Evolutionary conservation across 176 grass and related monocot genomes (phyloP).

Genomic region (Oryza meyeriana): DNA sequence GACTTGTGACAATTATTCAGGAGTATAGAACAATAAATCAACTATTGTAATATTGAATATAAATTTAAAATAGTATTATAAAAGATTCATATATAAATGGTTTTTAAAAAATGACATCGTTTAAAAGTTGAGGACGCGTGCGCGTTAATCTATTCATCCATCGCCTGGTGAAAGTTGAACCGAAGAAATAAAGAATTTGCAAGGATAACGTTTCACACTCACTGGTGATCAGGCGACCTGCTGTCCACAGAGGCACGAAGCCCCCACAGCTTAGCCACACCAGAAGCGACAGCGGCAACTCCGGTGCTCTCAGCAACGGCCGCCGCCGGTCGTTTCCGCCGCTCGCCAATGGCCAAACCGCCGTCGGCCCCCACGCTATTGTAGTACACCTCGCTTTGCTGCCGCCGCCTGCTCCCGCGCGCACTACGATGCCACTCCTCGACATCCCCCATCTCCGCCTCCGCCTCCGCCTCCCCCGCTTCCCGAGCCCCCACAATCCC

Average conservation of each 20-base stretch:
- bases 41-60: too few relatives aligned
- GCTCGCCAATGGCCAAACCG: neutral
- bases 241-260: neutral
- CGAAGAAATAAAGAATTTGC: too few relatives aligned
- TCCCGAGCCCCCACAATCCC: neutral
- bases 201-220: neutral
- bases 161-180: too few relatives aligned
- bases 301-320: neutral
- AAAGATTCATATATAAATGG: too few relatives aligned
- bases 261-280: neutral
- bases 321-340: neutral
- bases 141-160: too few relatives aligned
- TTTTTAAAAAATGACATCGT: too few relatives aligned
- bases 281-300: neutral
- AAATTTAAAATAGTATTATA: too few relatives aligned
- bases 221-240: neutral
- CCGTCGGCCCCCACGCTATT: too few relatives aligned
- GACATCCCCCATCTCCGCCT: neutral
- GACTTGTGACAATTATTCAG: too few relatives aligned
- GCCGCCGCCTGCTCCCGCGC: neutral
- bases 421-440: neutral
- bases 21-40: too few relatives aligned
- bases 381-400: neutral
- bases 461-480: neutral
- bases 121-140: too few relatives aligned